These are phyloP conservation scores for Globisporangium iwayamae DNA, from an alignment of 352 stramenopile genomes.

Conservation along the genomic window DNA sequence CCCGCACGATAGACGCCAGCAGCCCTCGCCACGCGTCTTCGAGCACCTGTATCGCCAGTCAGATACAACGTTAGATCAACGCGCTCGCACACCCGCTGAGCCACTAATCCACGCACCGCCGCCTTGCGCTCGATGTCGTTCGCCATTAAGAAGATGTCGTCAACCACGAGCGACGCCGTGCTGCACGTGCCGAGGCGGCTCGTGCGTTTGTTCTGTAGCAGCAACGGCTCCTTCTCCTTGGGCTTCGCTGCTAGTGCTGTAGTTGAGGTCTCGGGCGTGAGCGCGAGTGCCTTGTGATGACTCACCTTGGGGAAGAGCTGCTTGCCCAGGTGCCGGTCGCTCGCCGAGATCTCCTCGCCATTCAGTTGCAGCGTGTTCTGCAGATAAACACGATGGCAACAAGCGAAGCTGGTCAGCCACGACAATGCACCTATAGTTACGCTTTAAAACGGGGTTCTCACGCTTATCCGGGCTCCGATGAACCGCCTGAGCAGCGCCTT, in stretches of 20 bases:
- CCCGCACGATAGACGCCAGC: slow-evolving; percentile 55
- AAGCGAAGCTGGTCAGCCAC: neutral
- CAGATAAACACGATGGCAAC: neutral
- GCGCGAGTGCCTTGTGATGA: slow-evolving; percentile 11
- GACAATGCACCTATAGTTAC: neutral
- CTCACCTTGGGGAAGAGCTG: slow-evolving; percentile 50
- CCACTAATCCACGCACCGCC: slow-evolving; percentile 21
- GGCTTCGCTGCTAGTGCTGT: slow-evolving; percentile 7
- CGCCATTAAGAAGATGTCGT: slow-evolving; percentile 44
- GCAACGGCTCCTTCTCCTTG: slow-evolving; percentile 20
- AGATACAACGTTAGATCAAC: neutral
- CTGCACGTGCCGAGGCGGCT: slow-evolving; percentile 4
- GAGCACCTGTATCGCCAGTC: slow-evolving; percentile 28
- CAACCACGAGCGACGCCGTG: slow-evolving; percentile 22
- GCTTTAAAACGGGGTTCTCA: slow-evolving; percentile 19
- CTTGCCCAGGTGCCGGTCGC: slow-evolving; percentile 41
- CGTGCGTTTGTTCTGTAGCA: neutral
- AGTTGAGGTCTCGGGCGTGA: neutral
- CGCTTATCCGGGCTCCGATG: slow-evolving; percentile 42
- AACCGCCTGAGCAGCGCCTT: slow-evolving; percentile 55
- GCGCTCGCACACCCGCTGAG: neutral
- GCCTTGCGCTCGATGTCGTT: slow-evolving; percentile 55
- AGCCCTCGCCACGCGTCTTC: slow-evolving; percentile 53
- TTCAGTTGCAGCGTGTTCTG: slow-evolving; percentile 66
- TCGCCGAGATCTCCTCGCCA: slow-evolving; percentile 49